Evolutionary conservation across 164 flowering plant genomes (phyloP).

Genomic region (Euptelea pleiosperma): DNA sequence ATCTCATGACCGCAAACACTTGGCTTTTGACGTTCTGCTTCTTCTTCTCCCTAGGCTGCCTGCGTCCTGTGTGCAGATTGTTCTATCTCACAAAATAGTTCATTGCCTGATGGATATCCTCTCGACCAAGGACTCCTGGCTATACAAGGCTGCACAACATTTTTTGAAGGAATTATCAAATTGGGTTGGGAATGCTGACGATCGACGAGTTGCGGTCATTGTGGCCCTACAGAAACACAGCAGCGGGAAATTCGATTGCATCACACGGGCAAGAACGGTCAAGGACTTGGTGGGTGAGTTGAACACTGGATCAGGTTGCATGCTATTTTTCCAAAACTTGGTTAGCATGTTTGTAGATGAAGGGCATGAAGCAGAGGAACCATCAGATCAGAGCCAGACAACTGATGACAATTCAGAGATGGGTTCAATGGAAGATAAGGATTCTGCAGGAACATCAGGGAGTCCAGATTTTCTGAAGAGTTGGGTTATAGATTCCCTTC

Average conservation of each 20-base stretch:
- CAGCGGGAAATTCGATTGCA: conserved; percentile 74
- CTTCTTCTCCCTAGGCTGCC: conserved; percentile 78
- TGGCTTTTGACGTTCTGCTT: conserved; percentile 77
- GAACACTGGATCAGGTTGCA: conserved; percentile 71
- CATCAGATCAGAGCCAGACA: conserved; percentile 94
- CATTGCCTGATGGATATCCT: conserved; percentile 89
- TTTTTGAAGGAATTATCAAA: conserved; percentile 58
- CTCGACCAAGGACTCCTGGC: conserved; percentile 78
- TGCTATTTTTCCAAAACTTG: conserved; percentile 65
- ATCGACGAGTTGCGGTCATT: conserved; percentile 63
- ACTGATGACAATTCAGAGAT: conserved; percentile 89
- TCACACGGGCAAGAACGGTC: conserved; percentile 68
- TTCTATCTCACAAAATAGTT: conserved; percentile 72
- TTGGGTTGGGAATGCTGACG: conserved; percentile 66
- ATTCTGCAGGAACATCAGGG: conserved; percentile 38
- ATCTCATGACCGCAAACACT: conserved; percentile 94
- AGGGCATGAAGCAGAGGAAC: conserved; percentile 61
- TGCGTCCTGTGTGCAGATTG: conserved; percentile 52
- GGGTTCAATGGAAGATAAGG: conserved; percentile 73
- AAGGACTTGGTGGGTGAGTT: conserved; percentile 65
- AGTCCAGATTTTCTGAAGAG: conserved; percentile 57
- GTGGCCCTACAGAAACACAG: conserved; percentile 83
- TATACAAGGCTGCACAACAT: conserved; percentile 71
- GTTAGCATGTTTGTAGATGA: conserved; percentile 82
- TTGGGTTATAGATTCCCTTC: conserved; percentile 86